Evolutionary conservation across 192 early-diverging fungal species (phyloP), one percentile per base, ranked within the genome.

Genomic region (Cladochytrium replicatum): DNA sequence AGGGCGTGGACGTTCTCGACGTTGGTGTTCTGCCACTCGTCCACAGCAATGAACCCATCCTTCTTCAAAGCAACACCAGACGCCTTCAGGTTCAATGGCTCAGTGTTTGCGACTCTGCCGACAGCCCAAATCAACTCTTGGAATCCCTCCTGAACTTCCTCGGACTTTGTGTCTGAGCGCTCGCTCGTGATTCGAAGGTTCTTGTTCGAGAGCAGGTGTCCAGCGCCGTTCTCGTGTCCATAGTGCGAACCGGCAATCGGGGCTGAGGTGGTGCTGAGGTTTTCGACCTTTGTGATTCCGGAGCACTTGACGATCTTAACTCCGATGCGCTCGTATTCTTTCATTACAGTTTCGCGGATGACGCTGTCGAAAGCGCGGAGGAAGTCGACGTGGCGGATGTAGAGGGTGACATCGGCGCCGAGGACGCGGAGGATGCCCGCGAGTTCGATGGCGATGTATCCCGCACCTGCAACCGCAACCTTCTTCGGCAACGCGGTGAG

Each of bases 361-460:
- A 82, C 80, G 40, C 54, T 60, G 73, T 96, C 96, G 67, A 94
- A 93, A 13, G 71, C 60, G 32, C 93, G 81, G 29, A 97, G 76
- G 46, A 96, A 87, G 46, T 88, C 75, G 50, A 74, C 50, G 29
- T 89, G 80, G 47, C 96, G 89, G 34, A 88, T 85, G 58, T 89
- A 83, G 32, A 97, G 72, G 9, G 78, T 86, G 27, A 86, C 84
- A 23, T 91, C 68, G 2, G 85, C 64, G 41, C 96, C 96, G n/a
- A 96, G 73, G 29, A 82, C 67, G 47, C 85, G 65, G 67, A 97
- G 91, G 50, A 99, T 87, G 29, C 92, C 90, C 5, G 90, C 93
- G 6, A 99, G 68, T 60, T 99, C 96, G 43, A 99, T 68, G 50
- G 88, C 96, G 67, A 99, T 99, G 63, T 99, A 99, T 2, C 93